Evolutionary conservation across 805 yeast genomes (phyloP).

Genomic region (Metschnikowia vanudenii): DNA sequence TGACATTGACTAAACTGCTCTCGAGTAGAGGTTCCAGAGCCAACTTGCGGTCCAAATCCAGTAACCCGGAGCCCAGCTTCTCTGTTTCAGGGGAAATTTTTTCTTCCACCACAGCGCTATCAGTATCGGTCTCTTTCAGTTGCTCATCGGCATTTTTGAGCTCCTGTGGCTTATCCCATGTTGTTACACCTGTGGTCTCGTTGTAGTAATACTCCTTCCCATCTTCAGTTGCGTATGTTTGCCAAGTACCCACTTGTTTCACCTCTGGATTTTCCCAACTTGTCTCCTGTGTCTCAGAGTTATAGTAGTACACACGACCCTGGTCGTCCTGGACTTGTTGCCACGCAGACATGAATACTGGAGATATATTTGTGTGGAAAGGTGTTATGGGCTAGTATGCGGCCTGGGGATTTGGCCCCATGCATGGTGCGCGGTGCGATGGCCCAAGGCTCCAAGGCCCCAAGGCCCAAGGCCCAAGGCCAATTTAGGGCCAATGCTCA

Average conservation of each 20-base stretch:
- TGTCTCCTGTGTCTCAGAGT: conserved; percentile 61
- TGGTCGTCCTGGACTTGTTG: conserved; percentile 59
- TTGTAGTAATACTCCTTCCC: conserved; percentile 70
- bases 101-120: conserved; percentile 12
- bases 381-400: background rate
- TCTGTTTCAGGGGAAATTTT: background rate
- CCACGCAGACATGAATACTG: conserved; percentile 46
- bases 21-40: conserved; percentile 22
- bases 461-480: too few relatives aligned
- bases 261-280: conserved; percentile 77
- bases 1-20: conserved; percentile 27
- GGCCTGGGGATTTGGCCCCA: too few relatives aligned
- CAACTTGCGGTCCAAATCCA: conserved; percentile 22
- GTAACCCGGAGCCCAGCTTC: conserved; percentile 2
- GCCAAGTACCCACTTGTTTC: conserved; percentile 34
- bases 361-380: background rate
- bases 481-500: too few relatives aligned
- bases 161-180: conserved; percentile 76
- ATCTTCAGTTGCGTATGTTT: conserved; percentile 51
- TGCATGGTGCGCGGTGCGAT: too few relatives aligned
- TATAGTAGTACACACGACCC: conserved; percentile 72
- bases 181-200: conserved; percentile 58
- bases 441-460: too few relatives aligned
- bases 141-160: conserved; percentile 21
- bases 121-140: background rate